These are phyloP conservation scores for Saccharomyces hybrid DNA, from an alignment of 1,139 yeast species.

Conservation along the genomic window DNA sequence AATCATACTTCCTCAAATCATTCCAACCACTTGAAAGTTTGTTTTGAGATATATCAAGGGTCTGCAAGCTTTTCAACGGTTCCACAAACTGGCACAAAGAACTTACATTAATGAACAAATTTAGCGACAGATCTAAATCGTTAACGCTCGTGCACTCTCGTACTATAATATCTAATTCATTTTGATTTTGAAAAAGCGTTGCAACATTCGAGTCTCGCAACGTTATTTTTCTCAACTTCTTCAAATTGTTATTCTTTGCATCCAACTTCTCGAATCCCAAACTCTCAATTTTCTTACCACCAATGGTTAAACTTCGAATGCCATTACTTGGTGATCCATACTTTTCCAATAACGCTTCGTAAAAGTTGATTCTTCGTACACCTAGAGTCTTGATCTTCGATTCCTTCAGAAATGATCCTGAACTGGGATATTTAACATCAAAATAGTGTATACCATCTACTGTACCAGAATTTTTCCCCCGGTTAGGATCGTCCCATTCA, in stretches of 20 bases:
- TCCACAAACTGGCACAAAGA: conserved; percentile 37
- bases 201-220: conserved; percentile 38
- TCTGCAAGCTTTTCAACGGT: conserved; percentile 35
- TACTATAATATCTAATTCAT: conserved; percentile 2
- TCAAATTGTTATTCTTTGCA: conserved; percentile 41
- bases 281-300: conserved; percentile 50
- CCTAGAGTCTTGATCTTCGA: conserved; percentile 29
- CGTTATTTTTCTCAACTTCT: conserved; percentile 42
- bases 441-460: conserved; percentile 44
- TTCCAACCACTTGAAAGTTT: conserved; percentile 32
- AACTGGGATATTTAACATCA: conserved; percentile 22
- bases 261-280: conserved; percentile 59
- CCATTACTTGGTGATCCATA: conserved; percentile 36
- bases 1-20: conserved; percentile 1
- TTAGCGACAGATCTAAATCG: conserved; percentile 55
- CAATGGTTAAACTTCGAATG: conserved; percentile 37
- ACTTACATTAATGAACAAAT: conserved; percentile 42
- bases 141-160: conserved; percentile 23
- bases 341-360: conserved; percentile 42
- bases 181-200: conserved; percentile 9
- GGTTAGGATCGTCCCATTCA: conserved; percentile 68
- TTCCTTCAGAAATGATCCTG: conserved; percentile 66
- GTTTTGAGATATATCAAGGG: conserved; percentile 58
- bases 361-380: conserved; percentile 34
- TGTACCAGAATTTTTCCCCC: conserved; percentile 53